Percentiles rank a stretch among this genome's conserved stretches.
Evolutionary conservation across 257 asterid species (phyloP).

Genomic region (Solanum virginianum): DNA sequence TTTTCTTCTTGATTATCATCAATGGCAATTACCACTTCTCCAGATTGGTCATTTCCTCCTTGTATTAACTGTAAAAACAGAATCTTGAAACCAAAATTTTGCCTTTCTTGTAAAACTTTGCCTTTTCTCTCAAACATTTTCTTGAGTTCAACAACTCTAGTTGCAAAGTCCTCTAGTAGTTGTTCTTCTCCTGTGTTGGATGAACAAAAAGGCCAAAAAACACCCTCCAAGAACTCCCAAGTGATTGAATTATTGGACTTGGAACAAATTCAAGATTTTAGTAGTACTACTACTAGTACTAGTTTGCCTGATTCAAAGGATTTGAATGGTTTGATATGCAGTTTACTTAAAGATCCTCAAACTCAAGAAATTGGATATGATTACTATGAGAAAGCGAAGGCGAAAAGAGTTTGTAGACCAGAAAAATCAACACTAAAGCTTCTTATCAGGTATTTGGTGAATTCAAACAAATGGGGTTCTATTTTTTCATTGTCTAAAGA

Average conservation of each 20-base stretch:
- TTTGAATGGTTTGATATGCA: conserved; percentile 43
- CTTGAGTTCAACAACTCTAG: conserved; percentile 26
- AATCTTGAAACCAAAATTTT: conserved; percentile 4
- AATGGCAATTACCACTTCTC: conserved; percentile 45
- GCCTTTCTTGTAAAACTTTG: conserved; percentile 7
- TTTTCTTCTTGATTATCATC: not conserved
- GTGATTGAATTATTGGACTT: conserved; percentile 30
- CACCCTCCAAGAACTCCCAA: conserved; percentile 7
- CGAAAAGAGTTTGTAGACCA: conserved; percentile 34
- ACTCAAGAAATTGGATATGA: conserved; percentile 50
- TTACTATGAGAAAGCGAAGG: conserved; percentile 46
- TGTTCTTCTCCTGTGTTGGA: conserved; percentile 53
- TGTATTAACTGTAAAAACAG: conserved; percentile 16
- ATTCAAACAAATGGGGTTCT: conserved; percentile 42
- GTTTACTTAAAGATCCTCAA: conserved; percentile 43
- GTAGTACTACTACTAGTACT: not conserved
- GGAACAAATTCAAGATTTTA: conserved; percentile 23
- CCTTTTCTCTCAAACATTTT: conserved; percentile 31
- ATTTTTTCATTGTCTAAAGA: conserved; percentile 38
- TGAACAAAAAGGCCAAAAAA: conserved; percentile 3
- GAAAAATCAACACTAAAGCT: conserved; percentile 43
- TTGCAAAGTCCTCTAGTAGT: conserved; percentile 35
- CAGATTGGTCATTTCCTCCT: conserved; percentile 46
- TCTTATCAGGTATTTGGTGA: conserved; percentile 52
- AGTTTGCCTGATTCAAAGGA: conserved; percentile 30